Conservation (phyloP, 345 rosid genomes). For the Populus davidiana region DNA sequence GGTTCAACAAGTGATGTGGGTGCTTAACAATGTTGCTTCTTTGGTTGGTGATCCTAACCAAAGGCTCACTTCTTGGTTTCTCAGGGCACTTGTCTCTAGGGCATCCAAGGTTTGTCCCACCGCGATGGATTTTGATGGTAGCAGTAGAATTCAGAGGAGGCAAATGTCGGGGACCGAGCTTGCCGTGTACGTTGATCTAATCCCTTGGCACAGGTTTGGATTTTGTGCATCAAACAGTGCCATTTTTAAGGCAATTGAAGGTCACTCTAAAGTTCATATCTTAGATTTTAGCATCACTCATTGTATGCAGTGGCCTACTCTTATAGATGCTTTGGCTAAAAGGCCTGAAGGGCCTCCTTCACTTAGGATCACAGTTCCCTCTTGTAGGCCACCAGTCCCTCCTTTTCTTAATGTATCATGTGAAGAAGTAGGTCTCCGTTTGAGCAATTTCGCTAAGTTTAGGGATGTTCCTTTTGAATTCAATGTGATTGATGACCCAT, state of each 20-base stretch:
- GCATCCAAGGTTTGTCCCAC: conserved; percentile 60
- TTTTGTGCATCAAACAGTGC: conserved; percentile 60
- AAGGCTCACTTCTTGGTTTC: conserved; percentile 58
- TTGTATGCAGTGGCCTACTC: conserved; percentile 80
- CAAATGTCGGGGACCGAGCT: conserved; percentile 59
- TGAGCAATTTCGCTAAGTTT: conserved; percentile 55
- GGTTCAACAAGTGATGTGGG: conserved; percentile 86
- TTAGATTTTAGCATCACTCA: conserved; percentile 64
- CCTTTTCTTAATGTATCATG: conserved; percentile 50
- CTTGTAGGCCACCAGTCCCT: conserved; percentile 48
- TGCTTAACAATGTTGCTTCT: conserved; percentile 72
- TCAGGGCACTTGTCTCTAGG: conserved; percentile 61
- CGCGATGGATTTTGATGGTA: conserved; percentile 38
- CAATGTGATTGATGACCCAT: conserved; percentile 25
- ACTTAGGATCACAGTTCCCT: conserved; percentile 56
- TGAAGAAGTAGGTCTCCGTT: conserved; percentile 54
- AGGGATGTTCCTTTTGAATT: conserved; percentile 59
- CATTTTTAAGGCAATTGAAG: conserved; percentile 48
- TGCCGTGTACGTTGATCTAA: conserved; percentile 65
- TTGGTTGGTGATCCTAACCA: conserved; percentile 61
- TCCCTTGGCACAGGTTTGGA: conserved; percentile 78
- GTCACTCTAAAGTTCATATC: conserved; percentile 48
- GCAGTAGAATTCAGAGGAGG: conserved; percentile 34
- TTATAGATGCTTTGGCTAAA: conserved; percentile 61
- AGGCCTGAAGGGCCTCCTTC: conserved; percentile 66